Evolutionary conservation across 108 stramenopile genomes (phyloP), one percentile per base, ranked within the genome.

Genomic region (Conticribra guillardii): DNA sequence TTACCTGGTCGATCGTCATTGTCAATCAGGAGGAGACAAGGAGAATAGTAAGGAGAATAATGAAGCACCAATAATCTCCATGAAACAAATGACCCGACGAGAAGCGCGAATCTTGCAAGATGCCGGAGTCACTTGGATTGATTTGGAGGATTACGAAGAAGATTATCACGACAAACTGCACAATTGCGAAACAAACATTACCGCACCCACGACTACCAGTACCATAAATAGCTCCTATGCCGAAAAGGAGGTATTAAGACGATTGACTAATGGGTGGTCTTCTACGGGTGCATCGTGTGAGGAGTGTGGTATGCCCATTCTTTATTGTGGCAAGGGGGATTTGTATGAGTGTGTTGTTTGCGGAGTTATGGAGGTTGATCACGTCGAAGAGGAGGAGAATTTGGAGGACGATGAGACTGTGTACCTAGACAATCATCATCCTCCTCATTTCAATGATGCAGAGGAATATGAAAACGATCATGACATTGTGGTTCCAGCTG

Each of bases 231-330:
- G 62, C 54, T 65, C 57, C n/a, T 73, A 73, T 47, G 72, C 72
- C 17, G 72, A 73, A 33, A 65, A 58, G 48, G 72, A 73, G 55
- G 18, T 73, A 15, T 5, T 64, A 30, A 18, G 72, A 27, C 28
- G 63, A 73, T 51, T 73, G 48, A 73, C 58, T 26, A 57, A 73
- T 49, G 72, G 72, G 41, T 73, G 72, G 72, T 19, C 14, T 17
- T 58, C 64, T 1, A 73, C 54, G 7, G 72, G 72, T 28, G 27
- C 24, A 7, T 30, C 64, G 16, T 73, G 72, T 19, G 0, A 27
- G 16, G 72, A 64, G 27, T 73, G 72, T 31, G 57, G 64, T 16
- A 64, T 73, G 63, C 72, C 64, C n/a, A 65, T 73, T 19, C 64
- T 73, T 50, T 44, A 1, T 28, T 58, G 51, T 11, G 50, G 33